Conservation (phyloP, 1,284 basidiomycete species). For the Gomphus bonarii region DNA sequence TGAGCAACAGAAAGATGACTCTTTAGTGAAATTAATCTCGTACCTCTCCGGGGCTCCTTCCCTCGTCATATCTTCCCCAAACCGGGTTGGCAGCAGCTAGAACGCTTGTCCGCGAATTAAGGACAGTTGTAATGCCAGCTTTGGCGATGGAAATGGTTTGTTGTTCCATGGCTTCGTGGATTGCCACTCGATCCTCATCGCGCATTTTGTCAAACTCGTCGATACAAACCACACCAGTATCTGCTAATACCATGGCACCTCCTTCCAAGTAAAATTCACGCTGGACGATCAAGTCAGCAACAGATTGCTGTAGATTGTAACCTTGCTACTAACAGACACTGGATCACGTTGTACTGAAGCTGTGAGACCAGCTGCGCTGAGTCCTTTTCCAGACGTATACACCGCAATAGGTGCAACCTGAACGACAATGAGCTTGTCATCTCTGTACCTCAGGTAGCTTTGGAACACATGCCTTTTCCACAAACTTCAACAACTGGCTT, state of each 20-base stretch:
- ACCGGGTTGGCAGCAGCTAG: conserved; percentile 98
- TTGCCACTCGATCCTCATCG: conserved; percentile 97
- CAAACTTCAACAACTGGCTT: conserved; percentile 95
- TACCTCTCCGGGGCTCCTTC: conserved; percentile 92
- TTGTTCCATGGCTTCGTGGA: conserved; percentile 99
- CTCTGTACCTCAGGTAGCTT: not conserved
- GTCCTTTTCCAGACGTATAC: conserved; percentile 97
- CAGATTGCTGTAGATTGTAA: not conserved
- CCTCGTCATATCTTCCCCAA: conserved; percentile 97
- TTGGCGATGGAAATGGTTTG: conserved; percentile 99
- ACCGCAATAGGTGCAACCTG: conserved; percentile 95
- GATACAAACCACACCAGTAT: conserved; percentile 98
- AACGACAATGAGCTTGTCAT: not conserved
- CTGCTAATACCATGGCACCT: conserved; percentile 98
- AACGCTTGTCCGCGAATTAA: conserved; percentile 94
- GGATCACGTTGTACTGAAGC: conserved; percentile 95
- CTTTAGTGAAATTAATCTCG: conserved; percentile 12
- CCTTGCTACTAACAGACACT: conserved; percentile 53
- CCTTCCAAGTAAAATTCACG: conserved; percentile 99
- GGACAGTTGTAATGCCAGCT: conserved; percentile 96
- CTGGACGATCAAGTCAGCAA: conserved; percentile 28
- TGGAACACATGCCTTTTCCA: conserved; percentile 69
- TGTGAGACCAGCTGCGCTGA: conserved; percentile 95
- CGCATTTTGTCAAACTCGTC: conserved; percentile 99
- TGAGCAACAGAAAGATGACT: not conserved